Conservation (phyloP, 352 stramenopile species). For the Pilasporangium apinafurcum region DNA sequence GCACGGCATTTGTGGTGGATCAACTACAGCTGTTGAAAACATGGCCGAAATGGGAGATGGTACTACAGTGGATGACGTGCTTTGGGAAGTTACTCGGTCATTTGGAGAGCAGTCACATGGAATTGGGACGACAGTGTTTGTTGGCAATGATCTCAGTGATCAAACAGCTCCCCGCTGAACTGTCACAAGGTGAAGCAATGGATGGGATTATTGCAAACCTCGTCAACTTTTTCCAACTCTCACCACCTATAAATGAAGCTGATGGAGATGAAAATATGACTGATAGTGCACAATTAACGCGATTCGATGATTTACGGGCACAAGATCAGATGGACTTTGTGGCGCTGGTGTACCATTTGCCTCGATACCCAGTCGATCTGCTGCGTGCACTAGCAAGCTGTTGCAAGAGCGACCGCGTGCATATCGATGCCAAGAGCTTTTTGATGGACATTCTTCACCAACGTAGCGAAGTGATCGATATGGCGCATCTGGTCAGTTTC, state of each 20-base stretch:
- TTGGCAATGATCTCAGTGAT: conserved; percentile 67
- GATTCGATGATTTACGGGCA: conserved; percentile 43
- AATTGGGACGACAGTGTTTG: conserved; percentile 51
- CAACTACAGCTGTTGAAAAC: conserved; percentile 39
- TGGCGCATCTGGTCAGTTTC: conserved; percentile 76
- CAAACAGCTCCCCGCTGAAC: conserved; percentile 66
- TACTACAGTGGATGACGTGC: conserved; percentile 68
- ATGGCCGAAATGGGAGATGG: conserved; percentile 45
- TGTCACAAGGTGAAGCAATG: conserved; percentile 29
- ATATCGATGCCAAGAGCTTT: conserved; percentile 73
- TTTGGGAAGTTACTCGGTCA: conserved; percentile 55
- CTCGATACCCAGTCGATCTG: conserved; percentile 55
- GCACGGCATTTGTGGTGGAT: conserved; percentile 62
- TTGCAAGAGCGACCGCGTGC: conserved; percentile 60
- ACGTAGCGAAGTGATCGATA: conserved; percentile 47
- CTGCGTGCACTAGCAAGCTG: conserved; percentile 66
- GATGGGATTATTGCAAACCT: conserved; percentile 51
- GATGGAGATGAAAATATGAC: background rate
- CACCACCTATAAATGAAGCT: conserved; percentile 5
- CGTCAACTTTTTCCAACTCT: conserved; percentile 56
- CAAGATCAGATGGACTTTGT: conserved; percentile 66
- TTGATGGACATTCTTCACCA: conserved; percentile 78
- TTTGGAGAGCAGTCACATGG: conserved; percentile 53
- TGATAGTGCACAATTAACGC: conserved; percentile 6
- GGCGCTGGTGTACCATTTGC: conserved; percentile 68